These are phyloP conservation scores for Fusarium luffae DNA, from an alignment of 2,329 filamentous ascomycete genomes.

Conservation along the genomic window DNA sequence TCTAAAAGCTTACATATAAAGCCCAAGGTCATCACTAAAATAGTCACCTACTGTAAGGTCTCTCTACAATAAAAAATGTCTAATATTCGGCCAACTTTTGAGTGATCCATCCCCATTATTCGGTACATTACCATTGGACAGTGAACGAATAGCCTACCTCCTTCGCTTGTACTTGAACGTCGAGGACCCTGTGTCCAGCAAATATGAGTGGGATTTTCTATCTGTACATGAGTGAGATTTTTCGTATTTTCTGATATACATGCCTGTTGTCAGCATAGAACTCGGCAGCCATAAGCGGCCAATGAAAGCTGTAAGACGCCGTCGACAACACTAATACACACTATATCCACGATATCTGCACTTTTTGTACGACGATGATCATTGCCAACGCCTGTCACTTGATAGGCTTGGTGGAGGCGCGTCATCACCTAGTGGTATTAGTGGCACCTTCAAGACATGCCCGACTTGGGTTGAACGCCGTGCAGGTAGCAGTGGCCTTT, in stretches of 20 bases:
- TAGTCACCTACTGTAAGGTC: not conserved
- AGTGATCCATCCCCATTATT: not conserved
- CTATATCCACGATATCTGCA: not conserved
- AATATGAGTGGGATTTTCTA: not conserved
- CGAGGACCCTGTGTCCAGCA: not conserved
- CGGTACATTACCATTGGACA: not conserved
- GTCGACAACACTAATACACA: not conserved
- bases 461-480: constrained; percentile 15
- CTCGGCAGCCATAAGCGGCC: not conserved
- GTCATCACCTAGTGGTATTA: not conserved
- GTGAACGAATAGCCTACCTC: not conserved
- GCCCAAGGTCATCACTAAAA: not conserved
- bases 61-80: not conserved
- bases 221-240: not conserved
- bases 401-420: constrained; percentile 14
- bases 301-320: not conserved
- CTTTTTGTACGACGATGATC: not conserved
- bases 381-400: constrained; percentile 4
- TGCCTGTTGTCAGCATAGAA: not conserved
- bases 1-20: not conserved
- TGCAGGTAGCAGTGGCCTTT: not conserved
- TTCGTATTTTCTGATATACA: not conserved
- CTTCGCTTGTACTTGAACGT: not conserved
- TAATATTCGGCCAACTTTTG: not conserved
- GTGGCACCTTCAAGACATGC: constrained; percentile 11